These are phyloP conservation scores for Pseudoturritis turrita DNA, from an alignment of 345 rosid species.

Conservation along the genomic window DNA sequence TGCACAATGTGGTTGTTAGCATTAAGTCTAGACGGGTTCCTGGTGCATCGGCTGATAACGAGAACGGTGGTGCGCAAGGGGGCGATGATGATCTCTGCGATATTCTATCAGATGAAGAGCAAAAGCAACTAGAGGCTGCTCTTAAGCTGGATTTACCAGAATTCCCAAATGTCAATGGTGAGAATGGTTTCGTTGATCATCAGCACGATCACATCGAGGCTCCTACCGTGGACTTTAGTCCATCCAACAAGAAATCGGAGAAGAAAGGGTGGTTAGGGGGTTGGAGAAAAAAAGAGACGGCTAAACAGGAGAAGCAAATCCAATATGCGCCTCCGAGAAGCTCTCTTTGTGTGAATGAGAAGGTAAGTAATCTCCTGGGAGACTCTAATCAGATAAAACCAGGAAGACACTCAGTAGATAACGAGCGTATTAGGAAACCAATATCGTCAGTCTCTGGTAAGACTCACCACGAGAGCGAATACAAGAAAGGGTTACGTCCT, in stretches of 20 bases:
- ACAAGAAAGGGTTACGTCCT: constrained; percentile 90
- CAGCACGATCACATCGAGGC: constrained; percentile 66
- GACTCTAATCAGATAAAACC: constrained; percentile 68
- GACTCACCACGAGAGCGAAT: constrained; percentile 78
- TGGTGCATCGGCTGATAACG: constrained; percentile 79
- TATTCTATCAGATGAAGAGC: constrained; percentile 81
- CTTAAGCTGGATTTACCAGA: constrained; percentile 78
- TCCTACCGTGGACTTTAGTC: constrained; percentile 52
- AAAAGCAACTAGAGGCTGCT: constrained; percentile 83
- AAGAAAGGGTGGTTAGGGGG: constrained; percentile 98
- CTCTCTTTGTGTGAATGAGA: constrained; percentile 83
- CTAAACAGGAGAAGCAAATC: constrained; percentile 58
- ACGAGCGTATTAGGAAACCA: constrained; percentile 51
- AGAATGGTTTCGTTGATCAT: constrained; percentile 47
- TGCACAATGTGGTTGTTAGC: constrained; percentile 96
- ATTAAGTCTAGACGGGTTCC: constrained; percentile 90
- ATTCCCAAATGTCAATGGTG: constrained; percentile 43
- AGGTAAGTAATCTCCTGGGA: constrained; percentile 70
- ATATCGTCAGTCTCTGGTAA: constrained; percentile 41
- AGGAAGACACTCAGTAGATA: constrained; percentile 85
- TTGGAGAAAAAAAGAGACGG: constrained; percentile 74
- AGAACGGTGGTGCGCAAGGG: constrained; percentile 64
- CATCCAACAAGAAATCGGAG: constrained; percentile 52
- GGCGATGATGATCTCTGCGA: constrained; percentile 52
- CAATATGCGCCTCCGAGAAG: constrained; percentile 67